phyloP scores from a whole-genome alignment of 352 stramenopile species.

The Globisporangium perplexum region DNA sequence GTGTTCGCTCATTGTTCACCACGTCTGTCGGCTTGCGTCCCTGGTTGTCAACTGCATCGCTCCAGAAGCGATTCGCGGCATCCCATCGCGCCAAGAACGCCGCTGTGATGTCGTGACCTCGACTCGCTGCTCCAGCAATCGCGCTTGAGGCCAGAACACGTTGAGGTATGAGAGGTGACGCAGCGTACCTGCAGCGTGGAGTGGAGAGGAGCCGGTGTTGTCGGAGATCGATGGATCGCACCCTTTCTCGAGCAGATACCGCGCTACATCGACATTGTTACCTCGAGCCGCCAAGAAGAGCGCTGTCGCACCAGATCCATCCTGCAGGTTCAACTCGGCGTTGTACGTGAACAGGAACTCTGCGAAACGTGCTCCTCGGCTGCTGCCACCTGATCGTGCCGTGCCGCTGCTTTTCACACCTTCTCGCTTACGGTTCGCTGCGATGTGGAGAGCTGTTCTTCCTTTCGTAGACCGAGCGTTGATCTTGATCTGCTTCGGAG shows the following conservation, averaged over 20 bases:
- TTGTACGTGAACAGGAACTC: constrained; percentile 20
- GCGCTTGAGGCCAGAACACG: neutral
- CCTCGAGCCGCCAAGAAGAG: constrained; percentile 30
- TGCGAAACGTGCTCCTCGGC: constrained; percentile 16
- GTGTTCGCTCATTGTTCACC: constrained; percentile 19
- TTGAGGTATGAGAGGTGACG: too few species aligned
- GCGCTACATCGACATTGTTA: constrained; percentile 17
- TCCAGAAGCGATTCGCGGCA: constrained; percentile 26
- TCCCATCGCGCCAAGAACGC: constrained; percentile 48
- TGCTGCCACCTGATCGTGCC: neutral
- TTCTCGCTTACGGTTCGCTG: neutral
- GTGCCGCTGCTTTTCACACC: neutral
- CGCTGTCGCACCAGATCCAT: constrained; percentile 29
- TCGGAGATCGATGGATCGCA: constrained; percentile 29
- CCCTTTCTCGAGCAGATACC: constrained; percentile 21
- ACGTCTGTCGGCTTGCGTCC: constrained; percentile 34
- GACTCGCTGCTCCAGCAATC: constrained; percentile 15
- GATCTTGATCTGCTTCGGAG: constrained; percentile 15
- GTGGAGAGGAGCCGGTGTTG: constrained; percentile 25
- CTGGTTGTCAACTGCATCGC: constrained; percentile 20
- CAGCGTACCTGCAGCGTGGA: constrained; percentile 36
- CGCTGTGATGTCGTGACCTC: constrained; percentile 22
- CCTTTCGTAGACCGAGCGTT: constrained; percentile 45
- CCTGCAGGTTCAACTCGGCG: constrained; percentile 31
- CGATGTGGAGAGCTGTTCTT: constrained; percentile 44